Base-by-base conservation (phyloP, 768 basidiomycete genomes). In the Lactarius sp. region DNA sequence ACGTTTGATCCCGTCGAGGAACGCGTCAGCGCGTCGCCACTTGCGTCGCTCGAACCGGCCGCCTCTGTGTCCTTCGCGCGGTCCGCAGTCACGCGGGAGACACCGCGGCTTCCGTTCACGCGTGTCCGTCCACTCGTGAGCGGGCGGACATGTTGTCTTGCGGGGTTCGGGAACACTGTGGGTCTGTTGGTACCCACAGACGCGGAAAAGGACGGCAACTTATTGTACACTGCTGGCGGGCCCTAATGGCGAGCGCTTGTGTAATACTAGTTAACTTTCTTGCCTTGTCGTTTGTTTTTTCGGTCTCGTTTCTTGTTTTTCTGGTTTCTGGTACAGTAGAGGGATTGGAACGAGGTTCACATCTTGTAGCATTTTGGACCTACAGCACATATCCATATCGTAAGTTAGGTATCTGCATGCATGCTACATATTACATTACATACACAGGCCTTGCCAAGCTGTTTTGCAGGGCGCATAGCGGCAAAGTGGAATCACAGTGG, bases 1-100 rank as follows among this genome's bases (percentile, higher is more conserved):
- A 80, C 78, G 44, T 87, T 90, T 69, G 88, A 93, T 67, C 83
- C 84, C 9, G 74, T 77, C 5, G 72, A 76, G 16, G 75, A 79
- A 20, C 73, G 72, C 42, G 58, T 86, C 56, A 82, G 80, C 56
- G 80, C 78, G 50, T 84, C 84, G 2, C 55, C 82, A 8, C 72
- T 90, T 37, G 77, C 81, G 3, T 74, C 81, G 47, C 72, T 90
- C 31, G 70, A 76, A 13, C 70, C 65, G 47, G 16, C 34, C 6
- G 18, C 58, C 4, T 52, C 64, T 6, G 50, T 51, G 33, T 55
- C 52, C 13, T 9, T 42, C 7, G 37, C 53, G 3, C 53, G 58
- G 47, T 27, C 65, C 4, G 36, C 20, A 13, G 31, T 37, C 42
- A 33, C 46, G 36, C 58, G 47, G n/a, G 66, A 64, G 55, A 60